Conservation (phyloP, 2,329 filamentous ascomycete genomes). For the Cucurbitaria berberidis region DNA sequence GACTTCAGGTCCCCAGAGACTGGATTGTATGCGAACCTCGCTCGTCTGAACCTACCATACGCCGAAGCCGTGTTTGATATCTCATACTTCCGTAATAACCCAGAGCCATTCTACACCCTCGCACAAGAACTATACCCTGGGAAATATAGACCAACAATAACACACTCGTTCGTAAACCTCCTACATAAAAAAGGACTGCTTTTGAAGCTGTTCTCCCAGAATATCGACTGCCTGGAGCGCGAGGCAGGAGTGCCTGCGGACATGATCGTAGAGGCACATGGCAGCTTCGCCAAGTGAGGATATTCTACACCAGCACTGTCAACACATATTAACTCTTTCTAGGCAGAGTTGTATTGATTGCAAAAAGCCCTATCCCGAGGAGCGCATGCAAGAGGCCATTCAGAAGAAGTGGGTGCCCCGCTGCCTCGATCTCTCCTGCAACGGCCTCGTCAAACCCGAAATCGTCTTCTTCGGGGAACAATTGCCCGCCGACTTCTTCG, state of each 20-base stretch:
- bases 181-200: conserved; percentile 80
- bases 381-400: conserved; percentile 75
- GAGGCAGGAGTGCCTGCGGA: conserved; percentile 81
- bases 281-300: conserved; percentile 74
- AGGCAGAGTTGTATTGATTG: conserved; percentile 92
- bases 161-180: conserved; percentile 86
- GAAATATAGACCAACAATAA: conserved; percentile 84
- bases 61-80: conserved; percentile 96
- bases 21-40: conserved; percentile 91
- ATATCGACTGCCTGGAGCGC: conserved; percentile 94
- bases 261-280: conserved; percentile 90
- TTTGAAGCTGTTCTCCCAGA: conserved; percentile 91
- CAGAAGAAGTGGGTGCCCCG: conserved; percentile 70
- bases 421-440: conserved; percentile 68
- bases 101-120: conserved; percentile 88
- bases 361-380: conserved; percentile 71
- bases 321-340: conserved; percentile 3
- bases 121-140: conserved; percentile 93
- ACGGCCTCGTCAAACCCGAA: conserved; percentile 86
- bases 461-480: conserved; percentile 93
- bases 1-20: conserved; percentile 95
- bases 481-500: conserved; percentile 70
- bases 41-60: conserved; percentile 81
- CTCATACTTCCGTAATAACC: conserved; percentile 81
- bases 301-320: not conserved